A percentile compares a stretch with the other conserved stretches of the same genome.
Evolutionary conservation across 805 yeast species (phyloP).

Genomic region (Millerozyma miso): DNA sequence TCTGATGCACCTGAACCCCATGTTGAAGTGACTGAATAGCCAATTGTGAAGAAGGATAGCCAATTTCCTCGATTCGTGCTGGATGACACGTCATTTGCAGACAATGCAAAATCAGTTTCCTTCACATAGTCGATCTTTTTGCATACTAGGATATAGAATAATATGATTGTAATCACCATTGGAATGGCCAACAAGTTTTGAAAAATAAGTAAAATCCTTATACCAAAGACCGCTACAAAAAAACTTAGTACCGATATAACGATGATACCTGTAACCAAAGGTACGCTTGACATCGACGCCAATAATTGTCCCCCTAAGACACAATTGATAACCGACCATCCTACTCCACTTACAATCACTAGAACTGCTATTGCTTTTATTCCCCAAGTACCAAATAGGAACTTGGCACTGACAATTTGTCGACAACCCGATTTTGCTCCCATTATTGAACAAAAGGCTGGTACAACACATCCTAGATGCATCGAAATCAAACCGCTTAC

Average conservation of each 20-base stretch:
- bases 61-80: slow-evolving; percentile 26
- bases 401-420: slow-evolving; percentile 34
- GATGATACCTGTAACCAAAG: slow-evolving; percentile 28
- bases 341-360: slow-evolving; percentile 29
- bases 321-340: slow-evolving; percentile 38
- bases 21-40: slow-evolving; percentile 32
- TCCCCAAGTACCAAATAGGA: slow-evolving; percentile 35
- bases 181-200: slow-evolving; percentile 28
- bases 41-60: slow-evolving; percentile 32
- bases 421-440: slow-evolving; percentile 37
- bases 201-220: slow-evolving; percentile 24
- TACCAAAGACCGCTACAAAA: slow-evolving; percentile 30
- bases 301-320: slow-evolving; percentile 35
- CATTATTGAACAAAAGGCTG: slow-evolving; percentile 36
- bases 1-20: slow-evolving; percentile 36
- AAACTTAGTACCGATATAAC: slow-evolving; percentile 23
- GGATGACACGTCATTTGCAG: slow-evolving; percentile 8
- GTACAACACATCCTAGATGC: slow-evolving; percentile 31
- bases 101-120: slow-evolving; percentile 17
- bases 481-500: slow-evolving; percentile 26
- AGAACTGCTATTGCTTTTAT: slow-evolving; percentile 27
- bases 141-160: slow-evolving; percentile 30
- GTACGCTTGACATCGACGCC: slow-evolving; percentile 20
- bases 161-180: slow-evolving; percentile 22
- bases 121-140: slow-evolving; percentile 16